Percentiles rank a stretch among this genome's conserved stretches.
phyloP scores from a whole-genome alignment of 257 asterid species.

The Solanum rostratum region DNA sequence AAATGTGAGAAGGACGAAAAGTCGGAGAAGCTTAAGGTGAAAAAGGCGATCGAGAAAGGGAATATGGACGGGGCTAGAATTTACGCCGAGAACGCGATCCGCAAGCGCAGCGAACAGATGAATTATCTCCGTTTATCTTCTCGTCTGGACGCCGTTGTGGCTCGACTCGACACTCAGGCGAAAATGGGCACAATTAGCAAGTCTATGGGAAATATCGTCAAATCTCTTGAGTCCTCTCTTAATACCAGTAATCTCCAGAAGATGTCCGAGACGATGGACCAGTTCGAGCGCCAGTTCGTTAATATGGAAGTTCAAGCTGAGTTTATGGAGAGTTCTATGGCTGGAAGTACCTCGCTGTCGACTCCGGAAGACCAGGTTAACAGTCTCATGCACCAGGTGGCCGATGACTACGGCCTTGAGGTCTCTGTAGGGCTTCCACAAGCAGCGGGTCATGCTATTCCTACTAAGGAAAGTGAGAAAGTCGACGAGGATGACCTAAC shows the following conservation, averaged over 20 bases:
- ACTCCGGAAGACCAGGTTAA: slow-evolving; percentile 94
- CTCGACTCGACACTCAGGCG: slow-evolving; percentile 96
- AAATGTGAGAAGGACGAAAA: slow-evolving; percentile 97
- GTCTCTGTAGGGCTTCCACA: slow-evolving; percentile 91
- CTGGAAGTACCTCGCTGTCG: slow-evolving; percentile 87
- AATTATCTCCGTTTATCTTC: slow-evolving; percentile 89
- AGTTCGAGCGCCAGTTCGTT: slow-evolving; percentile 84
- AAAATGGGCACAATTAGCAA: slow-evolving; percentile 78
- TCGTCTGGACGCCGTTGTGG: slow-evolving; percentile 91
- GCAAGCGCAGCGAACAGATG: slow-evolving; percentile 93
- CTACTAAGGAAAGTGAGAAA: slow-evolving; percentile 49
- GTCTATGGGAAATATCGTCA: slow-evolving; percentile 82
- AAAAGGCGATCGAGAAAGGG: slow-evolving; percentile 94
- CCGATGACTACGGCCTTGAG: slow-evolving; percentile 92
- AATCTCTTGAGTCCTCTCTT: slow-evolving; percentile 71
- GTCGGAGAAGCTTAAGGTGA: slow-evolving; percentile 81
- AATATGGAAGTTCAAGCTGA: slow-evolving; percentile 99
- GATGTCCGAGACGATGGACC: slow-evolving; percentile 98
- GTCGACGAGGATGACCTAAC: slow-evolving; percentile 88
- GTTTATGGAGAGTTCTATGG: slow-evolving; percentile 99
- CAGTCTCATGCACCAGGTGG: slow-evolving; percentile 93
- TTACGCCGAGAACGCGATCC: slow-evolving; percentile 97
- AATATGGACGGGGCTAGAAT: slow-evolving; percentile 98
- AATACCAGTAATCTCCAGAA: slow-evolving; percentile 81
- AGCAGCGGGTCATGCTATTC: slow-evolving; percentile 66